Evolutionary conservation across 257 asterid species (phyloP), one percentile per base, ranked within the genome.

Genomic region (Ophiorrhiza pumila): DNA sequence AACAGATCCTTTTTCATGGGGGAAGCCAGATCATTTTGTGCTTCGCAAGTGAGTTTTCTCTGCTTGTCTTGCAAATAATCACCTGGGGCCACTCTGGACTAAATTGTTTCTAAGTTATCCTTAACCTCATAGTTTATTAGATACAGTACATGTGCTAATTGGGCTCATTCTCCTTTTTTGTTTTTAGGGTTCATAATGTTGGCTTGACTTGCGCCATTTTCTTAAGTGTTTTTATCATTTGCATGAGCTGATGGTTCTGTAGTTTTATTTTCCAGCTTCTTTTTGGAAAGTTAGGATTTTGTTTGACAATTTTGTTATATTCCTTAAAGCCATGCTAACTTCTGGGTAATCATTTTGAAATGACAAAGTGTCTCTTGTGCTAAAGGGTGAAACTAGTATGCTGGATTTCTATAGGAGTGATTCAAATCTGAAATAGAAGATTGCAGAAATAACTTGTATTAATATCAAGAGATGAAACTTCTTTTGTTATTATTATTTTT

Each of bases 11-110:
- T 92, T 91, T 68, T 78, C 92, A 13, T 94, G 97, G 98, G 99
- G 97, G 79, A 94, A 90, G 79, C 99, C 98, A 17, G 97, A 91
- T 83, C 86, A 88, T 32, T 88, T 84, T 68, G 87, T 87, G 79
- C 98, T 94, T 79, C 96, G 96, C 88, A 91, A 82, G 99, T 94
- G 85, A 84, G 93, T 81, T 71, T 39, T 71, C 29, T 72, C 49
- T 60, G 37, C 25, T 35, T 49, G 47, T 27, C 42, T 73, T 61
- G 45, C 64, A 34, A 31, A 56, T 23, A 56, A 27, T 25, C 17
- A n/a, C 34, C 34, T 25, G 62, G 35, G 32, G 35, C 34, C 9
- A 23, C 23, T 17, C 17, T 2, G n/a, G 5, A 14, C n/a, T 49
- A n/a, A 49, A 22, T 25, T 57, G 37, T 27, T 67, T 15, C 39